Evolutionary conservation across 2,329 filamentous ascomycete genomes (phyloP), one percentile per base, ranked within the genome.

Genomic region (Trichophyton schoenleinii): DNA sequence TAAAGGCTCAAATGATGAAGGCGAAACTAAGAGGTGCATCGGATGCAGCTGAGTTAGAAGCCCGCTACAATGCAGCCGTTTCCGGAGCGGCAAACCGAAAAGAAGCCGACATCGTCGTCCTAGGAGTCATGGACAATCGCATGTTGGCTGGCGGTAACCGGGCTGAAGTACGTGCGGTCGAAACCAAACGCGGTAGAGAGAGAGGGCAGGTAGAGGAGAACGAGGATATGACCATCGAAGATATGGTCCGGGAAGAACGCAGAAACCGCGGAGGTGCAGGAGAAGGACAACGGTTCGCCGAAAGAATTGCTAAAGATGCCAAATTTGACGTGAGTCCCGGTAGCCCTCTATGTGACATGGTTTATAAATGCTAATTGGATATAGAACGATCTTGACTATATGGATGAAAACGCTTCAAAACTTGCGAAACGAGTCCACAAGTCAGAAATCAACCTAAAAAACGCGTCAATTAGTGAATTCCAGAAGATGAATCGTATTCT

Each of bases 1-100:
- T 99, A 58, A 91, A 92, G 66, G 94, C 94, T 0, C 88, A 94
- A 69, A 86, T 97, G 79, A 92, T 99, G 87, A 96, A 95, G 72
- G 94, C 94, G 3, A 95, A 95, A 70, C 78, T 99, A 55, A 87
- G 86, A 63, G 86, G 87, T 15, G 85, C 88, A 0, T 82, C 89
- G 0, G 85, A 95, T 66, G 87, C 85, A 1, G 83, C 83, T 1
- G 81, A 86, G 66, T 81, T 99, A 1, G 90, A 99, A 71, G 82
- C 83, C 20, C 86, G 94, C 66, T 99, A 96, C 76, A 89, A 91
- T 67, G 80, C 81, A 38, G 90, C 90, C 0, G 80, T 87, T 15
- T 83, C 86, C 1, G 79, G 80, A 11, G 85, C 84, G 67, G 74
- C 80, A 38, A 77, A 81, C 70, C 77, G 64, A 66, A 82, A 80